phyloP scores from a whole-genome alignment of 75 land plant species.

The Cupressus sempervirens region DNA sequence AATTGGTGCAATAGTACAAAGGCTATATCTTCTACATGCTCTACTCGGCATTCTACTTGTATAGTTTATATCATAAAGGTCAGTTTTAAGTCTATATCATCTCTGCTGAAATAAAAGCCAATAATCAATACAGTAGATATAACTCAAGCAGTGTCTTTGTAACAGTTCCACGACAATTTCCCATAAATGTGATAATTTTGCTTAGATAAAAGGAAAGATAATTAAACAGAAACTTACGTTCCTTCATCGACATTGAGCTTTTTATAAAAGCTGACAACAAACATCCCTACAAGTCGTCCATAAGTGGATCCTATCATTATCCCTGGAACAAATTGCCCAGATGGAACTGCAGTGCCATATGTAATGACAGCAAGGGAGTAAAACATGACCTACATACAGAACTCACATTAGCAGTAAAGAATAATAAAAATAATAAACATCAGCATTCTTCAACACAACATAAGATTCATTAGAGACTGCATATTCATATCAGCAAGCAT shows the following conservation, averaged over 20 bases:
- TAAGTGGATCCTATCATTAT: constrained; percentile 99
- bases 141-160: not conserved
- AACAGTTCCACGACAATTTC: not conserved
- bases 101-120: not conserved
- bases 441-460: not conserved
- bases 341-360: constrained; percentile 98
- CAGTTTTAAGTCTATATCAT: not conserved
- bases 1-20: not conserved
- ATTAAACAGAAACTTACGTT: constrained; percentile 61
- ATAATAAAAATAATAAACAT: not conserved
- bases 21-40: not conserved
- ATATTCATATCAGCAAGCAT: not conserved
- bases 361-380: constrained; percentile 88
- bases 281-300: constrained; percentile 99
- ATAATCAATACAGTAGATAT: not conserved
- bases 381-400: constrained; percentile 80
- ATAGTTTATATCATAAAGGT: not conserved
- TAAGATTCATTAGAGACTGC: constrained; percentile 1
- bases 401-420: constrained; percentile 1
- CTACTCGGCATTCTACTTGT: not conserved
- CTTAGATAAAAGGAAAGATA: not conserved
- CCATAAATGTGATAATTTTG: not conserved
- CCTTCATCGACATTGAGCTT: constrained; percentile 95
- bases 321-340: constrained; percentile 99
- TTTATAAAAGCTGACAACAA: constrained; percentile 80